A percentile compares a stretch with the other conserved stretches of the same genome.
Evolutionary conservation across 176 grass and related monocot species (phyloP).

Genomic region (Chrysopogon serrulatus): DNA sequence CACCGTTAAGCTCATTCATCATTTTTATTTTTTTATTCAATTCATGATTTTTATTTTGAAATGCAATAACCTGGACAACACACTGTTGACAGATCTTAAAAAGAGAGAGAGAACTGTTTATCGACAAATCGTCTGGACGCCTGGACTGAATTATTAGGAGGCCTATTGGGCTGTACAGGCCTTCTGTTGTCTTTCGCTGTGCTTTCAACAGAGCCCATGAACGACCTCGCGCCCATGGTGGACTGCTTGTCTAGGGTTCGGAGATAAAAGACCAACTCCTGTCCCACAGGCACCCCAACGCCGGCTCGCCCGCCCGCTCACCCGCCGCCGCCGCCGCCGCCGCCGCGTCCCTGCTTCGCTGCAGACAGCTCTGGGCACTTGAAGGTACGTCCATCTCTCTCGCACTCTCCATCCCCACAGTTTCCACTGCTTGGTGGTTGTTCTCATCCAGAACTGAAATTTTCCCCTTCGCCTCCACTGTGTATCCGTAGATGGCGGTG

Average conservation of each 20-base stretch:
- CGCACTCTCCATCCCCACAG: not conserved
- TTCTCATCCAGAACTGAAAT: not conserved
- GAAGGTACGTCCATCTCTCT: not conserved
- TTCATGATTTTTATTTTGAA: not conserved
- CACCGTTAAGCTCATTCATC: not conserved
- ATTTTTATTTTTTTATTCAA: not conserved
- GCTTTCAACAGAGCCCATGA: not conserved
- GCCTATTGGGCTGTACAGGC: not conserved
- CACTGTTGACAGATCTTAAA: not conserved
- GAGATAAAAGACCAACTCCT: not conserved
- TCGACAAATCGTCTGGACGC: not conserved
- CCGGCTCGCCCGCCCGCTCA: not conserved
- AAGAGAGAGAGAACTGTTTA: not conserved
- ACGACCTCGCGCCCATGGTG: not conserved
- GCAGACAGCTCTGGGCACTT: not conserved
- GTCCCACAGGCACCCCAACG: not conserved
- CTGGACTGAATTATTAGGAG: not conserved
- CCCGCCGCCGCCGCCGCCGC: not conserved
- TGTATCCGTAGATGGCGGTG: conserved; percentile 51
- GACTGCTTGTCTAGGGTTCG: not conserved
- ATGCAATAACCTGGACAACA: not conserved
- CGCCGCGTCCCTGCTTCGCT: not conserved
- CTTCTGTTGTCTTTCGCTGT: not conserved
- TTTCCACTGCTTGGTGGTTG: not conserved
- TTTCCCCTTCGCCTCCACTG: not conserved